phyloP scores from a whole-genome alignment of 2,329 filamentous ascomycete species.

The Epichloe brachyelytri region DNA sequence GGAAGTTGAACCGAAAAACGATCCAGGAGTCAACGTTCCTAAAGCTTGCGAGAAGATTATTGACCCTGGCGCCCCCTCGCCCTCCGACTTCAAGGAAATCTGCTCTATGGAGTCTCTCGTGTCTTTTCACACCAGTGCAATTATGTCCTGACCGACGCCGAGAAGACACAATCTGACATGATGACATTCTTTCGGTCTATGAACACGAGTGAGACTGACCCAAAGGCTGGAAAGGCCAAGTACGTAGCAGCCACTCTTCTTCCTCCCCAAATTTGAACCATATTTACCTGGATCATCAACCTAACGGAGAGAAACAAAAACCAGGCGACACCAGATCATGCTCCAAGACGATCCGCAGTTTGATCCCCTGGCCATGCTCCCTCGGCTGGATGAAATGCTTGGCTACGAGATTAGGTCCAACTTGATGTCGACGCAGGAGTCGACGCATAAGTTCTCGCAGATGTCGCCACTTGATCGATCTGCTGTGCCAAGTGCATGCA shows the following conservation, averaged over 20 bases:
- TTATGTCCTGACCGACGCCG: constrained; percentile 72
- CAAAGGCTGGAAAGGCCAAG: constrained; percentile 59
- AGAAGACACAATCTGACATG: constrained; percentile 64
- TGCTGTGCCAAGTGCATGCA: constrained; percentile 19
- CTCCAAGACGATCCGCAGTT: constrained; percentile 77
- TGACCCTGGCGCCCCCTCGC: constrained; percentile 69
- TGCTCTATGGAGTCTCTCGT: constrained; percentile 74
- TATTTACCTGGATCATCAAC: no score
- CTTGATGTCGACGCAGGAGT: constrained; percentile 23
- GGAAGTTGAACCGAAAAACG: constrained; percentile 68
- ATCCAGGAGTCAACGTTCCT: constrained; percentile 77
- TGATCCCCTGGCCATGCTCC: constrained; percentile 19
- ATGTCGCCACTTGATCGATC: constrained; percentile 26
- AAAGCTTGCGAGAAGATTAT: constrained; percentile 85
- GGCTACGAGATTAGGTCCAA: constrained; percentile 21
- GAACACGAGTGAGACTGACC: constrained; percentile 47
- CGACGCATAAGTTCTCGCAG: constrained; percentile 28
- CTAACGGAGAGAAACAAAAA: not conserved
- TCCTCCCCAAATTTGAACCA: no score
- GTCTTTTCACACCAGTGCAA: constrained; percentile 80
- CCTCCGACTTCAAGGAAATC: constrained; percentile 73
- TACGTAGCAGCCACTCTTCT: constrained; percentile 31
- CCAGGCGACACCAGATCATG: constrained; percentile 61
- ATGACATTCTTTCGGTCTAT: constrained; percentile 49
- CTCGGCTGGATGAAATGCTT: constrained; percentile 21